These are phyloP conservation scores for Phytopythium oedochilum DNA, from an alignment of 352 stramenopile species.

Conservation along the genomic window DNA sequence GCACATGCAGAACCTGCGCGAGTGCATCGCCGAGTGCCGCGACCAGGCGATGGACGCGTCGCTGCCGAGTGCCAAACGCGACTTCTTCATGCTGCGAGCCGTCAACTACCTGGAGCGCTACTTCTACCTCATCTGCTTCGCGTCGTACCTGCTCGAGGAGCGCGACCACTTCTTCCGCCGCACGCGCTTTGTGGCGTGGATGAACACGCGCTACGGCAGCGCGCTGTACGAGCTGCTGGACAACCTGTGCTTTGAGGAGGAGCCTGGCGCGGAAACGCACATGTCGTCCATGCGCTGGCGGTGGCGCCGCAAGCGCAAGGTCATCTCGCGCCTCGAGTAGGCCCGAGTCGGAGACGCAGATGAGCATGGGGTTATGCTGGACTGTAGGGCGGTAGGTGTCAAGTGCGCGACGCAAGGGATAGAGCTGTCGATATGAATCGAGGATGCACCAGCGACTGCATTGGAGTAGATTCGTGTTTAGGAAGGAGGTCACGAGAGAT, in stretches of 20 bases:
- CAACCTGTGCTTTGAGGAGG: slow-evolving; percentile 84
- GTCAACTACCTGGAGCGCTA: slow-evolving; percentile 90
- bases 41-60: slow-evolving; percentile 73
- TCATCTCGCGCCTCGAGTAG: slow-evolving; percentile 75
- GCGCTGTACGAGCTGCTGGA: slow-evolving; percentile 83
- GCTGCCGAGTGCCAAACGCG: slow-evolving; percentile 56
- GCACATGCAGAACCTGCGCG: slow-evolving; percentile 81
- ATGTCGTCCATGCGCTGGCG: slow-evolving; percentile 85
- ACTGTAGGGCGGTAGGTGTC: too few species aligned
- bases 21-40: slow-evolving; percentile 78
- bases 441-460: too few species aligned
- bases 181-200: slow-evolving; percentile 75
- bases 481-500: too few species aligned
- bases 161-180: slow-evolving; percentile 40
- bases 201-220: slow-evolving; percentile 79
- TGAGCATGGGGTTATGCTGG: too few species aligned
- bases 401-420: neutral
- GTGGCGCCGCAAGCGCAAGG: slow-evolving; percentile 84
- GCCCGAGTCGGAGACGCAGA: too few species aligned
- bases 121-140: slow-evolving; percentile 89
- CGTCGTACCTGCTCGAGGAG: slow-evolving; percentile 81
- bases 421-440: neutral
- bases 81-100: slow-evolving; percentile 78
- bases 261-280: slow-evolving; percentile 71
- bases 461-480: too few species aligned